Evolutionary conservation across 2,329 filamentous ascomycete species (phyloP).

Genomic region (Plectosphaerella sp.): DNA sequence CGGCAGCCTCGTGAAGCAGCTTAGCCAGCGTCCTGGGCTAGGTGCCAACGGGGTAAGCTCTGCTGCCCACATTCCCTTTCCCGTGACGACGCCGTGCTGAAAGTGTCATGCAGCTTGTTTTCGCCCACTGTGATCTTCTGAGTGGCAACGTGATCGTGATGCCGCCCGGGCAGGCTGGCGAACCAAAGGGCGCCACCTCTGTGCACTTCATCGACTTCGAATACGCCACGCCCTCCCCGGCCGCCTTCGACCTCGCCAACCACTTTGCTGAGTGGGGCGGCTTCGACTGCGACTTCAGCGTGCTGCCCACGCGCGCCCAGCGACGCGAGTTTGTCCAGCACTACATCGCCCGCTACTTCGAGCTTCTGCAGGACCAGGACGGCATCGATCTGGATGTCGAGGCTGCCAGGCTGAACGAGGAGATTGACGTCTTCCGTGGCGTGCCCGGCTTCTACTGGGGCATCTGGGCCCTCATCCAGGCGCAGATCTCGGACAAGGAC

Average conservation of each 20-base stretch:
- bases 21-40: constrained; percentile 74
- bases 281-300: constrained; percentile 87
- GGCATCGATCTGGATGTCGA: constrained; percentile 55
- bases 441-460: constrained; percentile 90
- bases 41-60: constrained; percentile 66
- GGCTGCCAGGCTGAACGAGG: constrained; percentile 63
- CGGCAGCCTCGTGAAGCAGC: constrained; percentile 60
- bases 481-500: constrained; percentile 88
- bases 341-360: constrained; percentile 74
- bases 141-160: constrained; percentile 93
- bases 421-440: constrained; percentile 84
- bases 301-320: constrained; percentile 72
- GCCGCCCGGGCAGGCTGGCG: constrained; percentile 27
- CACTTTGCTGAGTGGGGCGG: constrained; percentile 99
- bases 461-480: constrained; percentile 93
- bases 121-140: constrained; percentile 94
- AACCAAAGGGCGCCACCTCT: constrained; percentile 23
- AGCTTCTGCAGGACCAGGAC: constrained; percentile 38
- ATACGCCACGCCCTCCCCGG: constrained; percentile 90
- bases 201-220: constrained; percentile 97
- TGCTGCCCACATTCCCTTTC: neutral
- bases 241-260: constrained; percentile 94
- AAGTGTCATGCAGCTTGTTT: constrained; percentile 60
- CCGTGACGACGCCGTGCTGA: constrained; percentile 1
- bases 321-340: constrained; percentile 77